A percentile compares a stretch with the other conserved stretches of the same genome.
phyloP scores from a whole-genome alignment of 768 basidiomycete species.

The Tremella yokohamensis region DNA sequence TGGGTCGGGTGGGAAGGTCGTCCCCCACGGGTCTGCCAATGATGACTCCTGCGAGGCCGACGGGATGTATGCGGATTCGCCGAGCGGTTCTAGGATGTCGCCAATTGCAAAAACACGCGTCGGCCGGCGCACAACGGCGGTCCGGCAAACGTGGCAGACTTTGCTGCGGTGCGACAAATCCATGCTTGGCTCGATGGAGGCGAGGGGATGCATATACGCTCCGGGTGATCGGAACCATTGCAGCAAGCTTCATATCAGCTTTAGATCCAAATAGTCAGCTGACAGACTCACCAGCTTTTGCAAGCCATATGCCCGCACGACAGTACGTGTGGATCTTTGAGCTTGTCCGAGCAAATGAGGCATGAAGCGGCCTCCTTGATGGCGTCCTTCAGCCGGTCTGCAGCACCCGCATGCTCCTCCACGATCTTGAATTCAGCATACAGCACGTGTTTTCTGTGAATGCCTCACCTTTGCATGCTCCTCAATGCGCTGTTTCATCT shows the following conservation, averaged over 20 bases:
- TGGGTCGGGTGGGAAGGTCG: constrained; percentile 30
- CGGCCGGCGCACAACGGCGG: constrained; percentile 30
- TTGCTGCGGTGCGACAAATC: constrained; percentile 37
- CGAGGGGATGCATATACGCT: constrained; percentile 22
- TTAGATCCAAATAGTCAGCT: neutral
- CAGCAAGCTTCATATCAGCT: constrained; percentile 21
- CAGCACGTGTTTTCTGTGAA: no score
- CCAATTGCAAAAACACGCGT: constrained; percentile 28
- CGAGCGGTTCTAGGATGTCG: constrained; percentile 36
- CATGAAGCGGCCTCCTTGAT: constrained; percentile 32
- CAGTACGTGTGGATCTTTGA: constrained; percentile 34
- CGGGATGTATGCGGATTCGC: constrained; percentile 20
- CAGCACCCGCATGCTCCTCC: constrained; percentile 15
- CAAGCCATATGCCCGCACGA: constrained; percentile 43
- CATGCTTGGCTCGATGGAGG: constrained; percentile 10
- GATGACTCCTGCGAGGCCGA: constrained; percentile 12
- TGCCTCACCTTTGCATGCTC: constrained; percentile 14
- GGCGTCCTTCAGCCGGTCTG: constrained; percentile 8
- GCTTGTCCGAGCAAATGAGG: constrained; percentile 33
- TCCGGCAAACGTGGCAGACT: constrained; percentile 40
- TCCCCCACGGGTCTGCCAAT: constrained; percentile 31
- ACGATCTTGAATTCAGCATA: constrained; percentile 16
- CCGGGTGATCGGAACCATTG: constrained; percentile 31
- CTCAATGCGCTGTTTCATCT: neutral
- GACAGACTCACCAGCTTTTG: constrained; percentile 33